Base-by-base conservation (phyloP, 371 early-diverging fungal species). In the Choanephora cucurbitarum region DNA sequence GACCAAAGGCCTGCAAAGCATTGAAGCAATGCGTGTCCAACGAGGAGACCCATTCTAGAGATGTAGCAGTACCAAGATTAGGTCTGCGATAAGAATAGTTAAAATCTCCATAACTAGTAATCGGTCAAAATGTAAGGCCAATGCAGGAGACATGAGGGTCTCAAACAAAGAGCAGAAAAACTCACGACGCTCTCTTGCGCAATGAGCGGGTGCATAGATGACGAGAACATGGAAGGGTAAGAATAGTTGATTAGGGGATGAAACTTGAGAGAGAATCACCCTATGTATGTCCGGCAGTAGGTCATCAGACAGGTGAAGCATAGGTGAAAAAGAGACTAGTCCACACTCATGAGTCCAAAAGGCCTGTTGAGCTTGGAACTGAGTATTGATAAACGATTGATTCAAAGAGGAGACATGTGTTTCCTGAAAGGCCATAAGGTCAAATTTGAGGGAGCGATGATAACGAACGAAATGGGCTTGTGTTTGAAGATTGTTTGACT, bases 361-460 rank as follows among this genome's bases (percentile, higher is more conserved):
- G 17, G 43, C n/a, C 1, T 22, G 24, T 7, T 41, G 11, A 18
- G 44, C 22, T 43, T 43, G 52, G 11, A 52, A 32, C 17, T 22
- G 52, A 7, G n/a, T 21, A 18, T 23, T 13, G 28, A 52, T 15
- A 6, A 28, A 17, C 5, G 22, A 3, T 52, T 43, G 23, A 28
- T 1, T 11, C 1, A 1, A 1, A 7, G 39, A 22, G 13, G 10
- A 3, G 22, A 28, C 44, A 23, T 42, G 43, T n/a, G 52, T 43
- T 52, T 52, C 52, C 28, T 52, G 52, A 13, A 52, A 8, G 5
- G 31, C 18, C 5, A 52, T 18, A 15, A 52, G 19, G 28, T 52
- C 43, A 2, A 43, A 32, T 0, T 17, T 41, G 5, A 41, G 41
- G 5, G 42, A 28, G 10, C 52, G 42, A 52, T n/a, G 52, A 33